phyloP scores from a whole-genome alignment of 2,329 filamentous ascomycete genomes.

The Fusarium nelsonii region DNA sequence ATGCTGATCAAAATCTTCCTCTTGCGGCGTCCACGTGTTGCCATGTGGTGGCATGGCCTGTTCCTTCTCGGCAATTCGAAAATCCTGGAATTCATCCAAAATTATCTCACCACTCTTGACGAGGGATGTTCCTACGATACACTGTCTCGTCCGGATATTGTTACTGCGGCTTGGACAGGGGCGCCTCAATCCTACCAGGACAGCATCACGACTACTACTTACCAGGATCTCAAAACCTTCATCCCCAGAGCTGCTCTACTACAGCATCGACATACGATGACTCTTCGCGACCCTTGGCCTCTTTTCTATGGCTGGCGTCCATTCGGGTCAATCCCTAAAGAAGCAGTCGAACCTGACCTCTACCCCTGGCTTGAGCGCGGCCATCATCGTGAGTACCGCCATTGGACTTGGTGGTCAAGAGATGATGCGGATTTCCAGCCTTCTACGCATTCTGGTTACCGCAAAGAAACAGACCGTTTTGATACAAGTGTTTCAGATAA shows the following conservation, averaged over 20 bases:
- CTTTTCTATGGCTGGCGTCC: constrained; percentile 48
- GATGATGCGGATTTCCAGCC: constrained; percentile 32
- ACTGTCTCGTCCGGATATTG: constrained; percentile 46
- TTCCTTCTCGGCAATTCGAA: constrained; percentile 44
- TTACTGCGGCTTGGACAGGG: constrained; percentile 45
- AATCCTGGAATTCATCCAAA: constrained; percentile 41
- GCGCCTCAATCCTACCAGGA: constrained; percentile 46
- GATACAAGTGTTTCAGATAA: constrained; percentile 34
- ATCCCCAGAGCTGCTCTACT: constrained; percentile 42
- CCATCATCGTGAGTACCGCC: constrained; percentile 42
- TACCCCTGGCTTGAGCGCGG: constrained; percentile 48
- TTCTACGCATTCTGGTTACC: constrained; percentile 35
- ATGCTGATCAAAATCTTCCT: constrained; percentile 44
- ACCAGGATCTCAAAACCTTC: constrained; percentile 26
- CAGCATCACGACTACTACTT: constrained; percentile 15
- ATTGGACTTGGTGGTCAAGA: constrained; percentile 48
- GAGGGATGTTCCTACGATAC: constrained; percentile 47
- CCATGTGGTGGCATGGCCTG: constrained; percentile 49
- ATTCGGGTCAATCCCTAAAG: constrained; percentile 41
- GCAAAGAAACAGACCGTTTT: constrained; percentile 35
- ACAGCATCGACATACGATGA: constrained; percentile 46
- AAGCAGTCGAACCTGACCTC: constrained; percentile 43
- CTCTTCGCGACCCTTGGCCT: constrained; percentile 47
- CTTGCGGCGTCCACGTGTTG: constrained; percentile 46
- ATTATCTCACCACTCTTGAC: constrained; percentile 45